Conservation (phyloP, 352 stramenopile species). For the Globisporangium megalacanthum region DNA sequence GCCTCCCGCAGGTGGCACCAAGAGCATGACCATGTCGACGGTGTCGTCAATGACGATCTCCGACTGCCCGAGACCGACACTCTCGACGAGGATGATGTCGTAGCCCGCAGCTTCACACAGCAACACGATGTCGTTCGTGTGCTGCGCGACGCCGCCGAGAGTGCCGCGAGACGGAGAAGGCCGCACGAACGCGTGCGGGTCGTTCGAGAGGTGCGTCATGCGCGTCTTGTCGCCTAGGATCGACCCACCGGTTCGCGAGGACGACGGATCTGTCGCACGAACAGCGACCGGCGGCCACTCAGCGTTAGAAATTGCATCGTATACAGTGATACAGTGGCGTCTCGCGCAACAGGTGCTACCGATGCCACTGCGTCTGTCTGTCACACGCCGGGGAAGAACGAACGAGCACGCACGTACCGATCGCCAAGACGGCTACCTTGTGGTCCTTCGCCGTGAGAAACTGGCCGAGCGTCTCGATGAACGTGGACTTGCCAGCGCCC, state of each 20-base stretch:
- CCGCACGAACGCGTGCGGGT: conserved; percentile 91
- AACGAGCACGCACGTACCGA: conserved; percentile 33
- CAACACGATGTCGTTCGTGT: conserved; percentile 91
- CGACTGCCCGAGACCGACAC: conserved; percentile 95
- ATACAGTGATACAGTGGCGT: not conserved
- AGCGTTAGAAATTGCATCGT: not conserved
- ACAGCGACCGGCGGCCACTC: not conserved
- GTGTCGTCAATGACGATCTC: conserved; percentile 96
- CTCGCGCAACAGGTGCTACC: not conserved
- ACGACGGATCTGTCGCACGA: conserved; percentile 88
- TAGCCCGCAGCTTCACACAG: conserved; percentile 93
- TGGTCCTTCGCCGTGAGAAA: conserved; percentile 77
- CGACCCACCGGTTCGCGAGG: conserved; percentile 90
- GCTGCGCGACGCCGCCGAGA: conserved; percentile 62
- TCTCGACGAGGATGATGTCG: conserved; percentile 96
- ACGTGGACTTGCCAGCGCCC: conserved; percentile 96
- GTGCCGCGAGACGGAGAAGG: conserved; percentile 88
- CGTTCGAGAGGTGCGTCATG: conserved; percentile 93
- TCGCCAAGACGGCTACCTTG: conserved; percentile 93
- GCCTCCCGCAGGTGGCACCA: conserved; percentile 93
- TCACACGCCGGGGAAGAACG: not conserved
- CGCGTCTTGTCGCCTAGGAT: conserved; percentile 98
- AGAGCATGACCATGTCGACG: conserved; percentile 95
- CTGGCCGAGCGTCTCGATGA: conserved; percentile 95
- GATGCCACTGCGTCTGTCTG: not conserved